phyloP scores from a whole-genome alignment of 345 rosid species.

The Eucalyptus pumila region DNA sequence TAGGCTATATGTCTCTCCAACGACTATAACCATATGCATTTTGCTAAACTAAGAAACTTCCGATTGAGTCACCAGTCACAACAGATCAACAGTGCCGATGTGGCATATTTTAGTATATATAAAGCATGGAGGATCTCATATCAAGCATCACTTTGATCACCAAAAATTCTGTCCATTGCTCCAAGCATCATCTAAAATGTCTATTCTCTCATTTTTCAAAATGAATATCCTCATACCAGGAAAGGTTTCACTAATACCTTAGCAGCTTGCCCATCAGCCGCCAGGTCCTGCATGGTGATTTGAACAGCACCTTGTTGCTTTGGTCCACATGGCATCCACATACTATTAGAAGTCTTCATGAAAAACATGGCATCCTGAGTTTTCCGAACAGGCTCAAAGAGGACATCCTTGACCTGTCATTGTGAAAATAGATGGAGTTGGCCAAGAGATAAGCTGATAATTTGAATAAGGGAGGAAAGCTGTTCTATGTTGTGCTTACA shows the following conservation, averaged over 20 bases:
- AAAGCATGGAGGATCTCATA: neutral
- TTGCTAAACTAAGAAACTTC: neutral
- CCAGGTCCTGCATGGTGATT: constrained; percentile 77
- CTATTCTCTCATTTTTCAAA: neutral
- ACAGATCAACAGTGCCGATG: neutral
- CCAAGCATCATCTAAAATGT: neutral
- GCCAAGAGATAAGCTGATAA: neutral
- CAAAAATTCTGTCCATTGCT: neutral
- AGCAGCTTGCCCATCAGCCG: constrained; percentile 54
- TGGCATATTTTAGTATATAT: neutral
- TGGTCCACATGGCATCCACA: constrained; percentile 91
- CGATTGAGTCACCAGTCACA: neutral
- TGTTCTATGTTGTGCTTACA: constrained; percentile 26
- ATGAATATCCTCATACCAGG: neutral
- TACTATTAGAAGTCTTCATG: constrained; percentile 33
- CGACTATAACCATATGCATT: neutral
- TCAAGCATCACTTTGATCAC: neutral
- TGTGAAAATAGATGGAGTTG: neutral
- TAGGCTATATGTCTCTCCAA: neutral
- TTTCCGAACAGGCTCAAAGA: constrained; percentile 92
- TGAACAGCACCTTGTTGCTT: constrained; percentile 67
- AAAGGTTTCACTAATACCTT: constrained; percentile 25
- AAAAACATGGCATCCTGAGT: constrained; percentile 91
- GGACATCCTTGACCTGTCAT: constrained; percentile 78
- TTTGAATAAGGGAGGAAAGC: neutral